Percentiles rank a stretch among this genome's conserved stretches.
These are phyloP conservation scores for Dendrocalamus latiflorus DNA, from an alignment of 202 grass and related monocot species.

Conservation along the genomic window DNA sequence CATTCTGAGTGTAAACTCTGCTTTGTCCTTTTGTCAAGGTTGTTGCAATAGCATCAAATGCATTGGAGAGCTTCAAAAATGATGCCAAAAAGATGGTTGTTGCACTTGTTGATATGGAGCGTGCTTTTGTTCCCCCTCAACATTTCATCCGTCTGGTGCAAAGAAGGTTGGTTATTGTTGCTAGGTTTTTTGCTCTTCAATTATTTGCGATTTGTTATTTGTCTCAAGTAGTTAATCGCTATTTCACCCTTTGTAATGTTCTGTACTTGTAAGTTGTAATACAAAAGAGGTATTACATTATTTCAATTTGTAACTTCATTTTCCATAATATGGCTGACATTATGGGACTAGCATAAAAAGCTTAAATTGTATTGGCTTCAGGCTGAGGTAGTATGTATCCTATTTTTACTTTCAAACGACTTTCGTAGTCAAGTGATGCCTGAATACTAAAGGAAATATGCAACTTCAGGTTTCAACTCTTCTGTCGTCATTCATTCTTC, in stretches of 20 bases:
- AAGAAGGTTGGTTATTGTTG: conserved; percentile 75
- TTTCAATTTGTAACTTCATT: conserved; percentile 6
- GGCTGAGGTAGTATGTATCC: neutral
- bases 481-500: neutral
- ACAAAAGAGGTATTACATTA: neutral
- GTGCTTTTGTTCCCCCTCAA: conserved; percentile 96
- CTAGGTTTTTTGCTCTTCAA: no score
- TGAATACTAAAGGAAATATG: neutral
- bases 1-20: no score
- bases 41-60: no score
- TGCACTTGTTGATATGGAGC: no score
- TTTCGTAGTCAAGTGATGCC: neutral
- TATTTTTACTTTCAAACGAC: neutral
- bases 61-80: no score
- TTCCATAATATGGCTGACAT: neutral
- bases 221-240: neutral
- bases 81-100: no score
- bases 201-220: conserved; percentile 14
- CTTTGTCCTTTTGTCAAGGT: no score
- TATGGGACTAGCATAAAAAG: neutral
- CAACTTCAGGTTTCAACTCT: neutral
- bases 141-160: conserved; percentile 97
- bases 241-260: conserved; percentile 13
- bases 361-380: neutral
- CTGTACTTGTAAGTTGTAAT: neutral